Conservation (phyloP, 352 stramenopile species). For the Globisporangium iwayamae region DNA sequence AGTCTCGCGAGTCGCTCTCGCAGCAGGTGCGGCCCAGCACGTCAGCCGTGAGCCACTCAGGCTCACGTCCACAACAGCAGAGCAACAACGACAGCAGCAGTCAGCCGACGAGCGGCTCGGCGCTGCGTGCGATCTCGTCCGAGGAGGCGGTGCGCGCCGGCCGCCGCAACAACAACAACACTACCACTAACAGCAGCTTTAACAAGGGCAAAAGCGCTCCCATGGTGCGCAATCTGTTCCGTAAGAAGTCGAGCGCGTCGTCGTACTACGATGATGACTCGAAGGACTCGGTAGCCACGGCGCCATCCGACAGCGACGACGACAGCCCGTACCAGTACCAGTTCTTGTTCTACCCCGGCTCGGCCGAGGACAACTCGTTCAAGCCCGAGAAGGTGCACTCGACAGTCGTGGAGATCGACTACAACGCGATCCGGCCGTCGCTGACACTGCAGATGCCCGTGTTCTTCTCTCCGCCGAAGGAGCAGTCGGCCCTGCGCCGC, state of each 20-base stretch:
- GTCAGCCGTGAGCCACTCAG: conserved; percentile 2
- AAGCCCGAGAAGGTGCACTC: conserved; percentile 37
- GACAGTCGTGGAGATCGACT: conserved; percentile 35
- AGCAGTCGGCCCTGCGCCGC: conserved; percentile 32
- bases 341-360: conserved; percentile 68
- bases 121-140: conserved; percentile 25
- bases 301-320: conserved; percentile 30
- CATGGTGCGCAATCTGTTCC: conserved; percentile 22
- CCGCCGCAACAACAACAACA: background rate
- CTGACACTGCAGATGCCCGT: conserved; percentile 59
- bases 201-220: background rate
- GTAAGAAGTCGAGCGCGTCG: conserved; percentile 28
- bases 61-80: background rate
- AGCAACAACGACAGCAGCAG: background rate
- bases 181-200: background rate
- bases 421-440: conserved; percentile 49
- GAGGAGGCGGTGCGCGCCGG: conserved; percentile 19
- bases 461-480: conserved; percentile 54
- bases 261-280: conserved; percentile 22
- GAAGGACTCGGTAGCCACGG: conserved; percentile 18
- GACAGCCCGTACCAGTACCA: conserved; percentile 20
- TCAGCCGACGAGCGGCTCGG: background rate
- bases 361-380: conserved; percentile 44
- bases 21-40: conserved; percentile 5
- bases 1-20: conserved; percentile 17